phyloP scores from a whole-genome alignment of 345 rosid genomes.

The Syzygium oleosum region DNA sequence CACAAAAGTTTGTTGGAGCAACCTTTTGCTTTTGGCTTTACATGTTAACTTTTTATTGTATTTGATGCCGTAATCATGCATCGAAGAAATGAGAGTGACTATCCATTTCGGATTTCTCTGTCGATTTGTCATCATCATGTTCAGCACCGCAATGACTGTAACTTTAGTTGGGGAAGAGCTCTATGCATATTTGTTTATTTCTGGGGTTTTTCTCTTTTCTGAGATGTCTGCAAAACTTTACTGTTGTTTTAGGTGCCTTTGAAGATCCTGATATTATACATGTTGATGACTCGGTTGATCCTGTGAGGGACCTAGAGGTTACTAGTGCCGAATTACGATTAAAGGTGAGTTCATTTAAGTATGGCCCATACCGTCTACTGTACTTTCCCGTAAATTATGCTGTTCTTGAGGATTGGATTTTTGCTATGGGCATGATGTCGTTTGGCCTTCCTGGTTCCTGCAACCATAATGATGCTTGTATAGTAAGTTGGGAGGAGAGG shows the following conservation, averaged over 20 bases:
- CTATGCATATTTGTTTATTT: neutral
- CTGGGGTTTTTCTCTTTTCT: neutral
- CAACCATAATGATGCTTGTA: neutral
- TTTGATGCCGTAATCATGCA: neutral
- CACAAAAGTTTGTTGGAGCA: neutral
- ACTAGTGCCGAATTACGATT: constrained; percentile 73
- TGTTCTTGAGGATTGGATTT: neutral
- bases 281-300: constrained; percentile 90
- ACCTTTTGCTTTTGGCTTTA: neutral
- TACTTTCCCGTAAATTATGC: neutral
- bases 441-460: neutral
- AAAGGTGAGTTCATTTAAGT: constrained; percentile 37
- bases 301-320: constrained; percentile 89
- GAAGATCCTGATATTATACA: constrained; percentile 95
- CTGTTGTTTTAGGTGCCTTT: constrained; percentile 59
- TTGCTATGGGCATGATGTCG: neutral
- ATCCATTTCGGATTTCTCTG: neutral
- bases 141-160: neutral
- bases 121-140: neutral
- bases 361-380: neutral
- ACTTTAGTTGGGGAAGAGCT: neutral
- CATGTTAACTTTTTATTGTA: neutral
- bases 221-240: neutral
- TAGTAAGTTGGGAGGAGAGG: neutral
- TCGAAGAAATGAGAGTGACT: neutral